Conservation (phyloP, 305 asterid genomes). For the Fraxinus platypoda region DNA sequence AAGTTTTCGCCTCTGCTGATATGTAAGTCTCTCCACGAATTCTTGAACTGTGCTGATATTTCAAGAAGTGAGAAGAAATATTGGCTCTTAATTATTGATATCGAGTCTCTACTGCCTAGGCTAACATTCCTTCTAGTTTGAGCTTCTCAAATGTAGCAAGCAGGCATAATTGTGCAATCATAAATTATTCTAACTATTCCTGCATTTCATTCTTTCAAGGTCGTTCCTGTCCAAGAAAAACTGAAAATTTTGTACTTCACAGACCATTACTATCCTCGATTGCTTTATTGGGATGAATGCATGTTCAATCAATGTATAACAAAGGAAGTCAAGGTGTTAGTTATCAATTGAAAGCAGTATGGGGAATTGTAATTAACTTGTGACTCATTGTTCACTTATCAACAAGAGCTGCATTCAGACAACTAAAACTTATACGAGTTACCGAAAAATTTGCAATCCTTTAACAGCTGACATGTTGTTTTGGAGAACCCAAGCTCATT, state of each 20-base stretch:
- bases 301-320: neutral
- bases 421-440: neutral
- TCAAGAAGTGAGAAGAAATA: conserved; percentile 1
- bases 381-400: neutral
- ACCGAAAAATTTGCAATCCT: conserved; percentile 6
- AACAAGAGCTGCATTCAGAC: neutral
- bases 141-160: conserved; percentile 17
- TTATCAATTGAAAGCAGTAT: neutral
- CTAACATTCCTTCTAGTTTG: conserved; percentile 8
- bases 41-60: conserved; percentile 17
- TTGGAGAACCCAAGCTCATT: conserved; percentile 14
- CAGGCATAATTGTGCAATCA: conserved; percentile 22
- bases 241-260: neutral
- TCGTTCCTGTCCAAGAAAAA: neutral
- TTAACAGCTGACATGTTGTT: conserved; percentile 6
- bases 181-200: neutral
- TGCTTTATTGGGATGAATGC: conserved; percentile 8
- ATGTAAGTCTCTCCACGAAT: neutral
- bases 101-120: neutral
- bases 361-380: neutral
- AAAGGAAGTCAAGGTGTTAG: conserved; percentile 6
- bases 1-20: conserved; percentile 13
- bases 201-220: neutral
- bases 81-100: neutral
- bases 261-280: conserved; percentile 14